A percentile compares a stretch with the other conserved stretches of the same genome.
These are phyloP conservation scores for Heritiera fomes DNA, from an alignment of 345 rosid genomes.

Conservation along the genomic window DNA sequence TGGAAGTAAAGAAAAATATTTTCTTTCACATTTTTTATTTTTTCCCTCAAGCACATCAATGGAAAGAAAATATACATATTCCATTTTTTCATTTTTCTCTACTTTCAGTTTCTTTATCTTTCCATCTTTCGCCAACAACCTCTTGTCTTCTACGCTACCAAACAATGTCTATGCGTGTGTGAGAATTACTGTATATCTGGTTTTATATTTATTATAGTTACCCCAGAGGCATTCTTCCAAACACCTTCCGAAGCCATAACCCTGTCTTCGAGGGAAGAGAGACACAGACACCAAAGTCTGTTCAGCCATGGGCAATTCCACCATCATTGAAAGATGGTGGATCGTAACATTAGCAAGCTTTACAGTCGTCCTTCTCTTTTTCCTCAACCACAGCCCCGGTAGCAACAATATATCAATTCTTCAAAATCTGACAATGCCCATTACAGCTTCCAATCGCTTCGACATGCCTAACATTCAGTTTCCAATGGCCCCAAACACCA, in stretches of 20 bases:
- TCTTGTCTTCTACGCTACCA: no score
- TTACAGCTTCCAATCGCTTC: background rate
- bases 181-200: background rate
- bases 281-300: background rate
- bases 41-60: no score
- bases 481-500: background rate
- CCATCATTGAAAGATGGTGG: slow-evolving; percentile 37
- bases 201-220: no score
- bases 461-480: slow-evolving; percentile 5
- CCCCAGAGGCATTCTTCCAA: background rate
- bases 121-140: no score
- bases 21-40: no score
- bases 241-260: background rate
- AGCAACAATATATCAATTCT: slow-evolving; percentile 18
- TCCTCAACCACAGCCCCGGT: slow-evolving; percentile 15
- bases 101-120: no score
- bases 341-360: slow-evolving; percentile 37
- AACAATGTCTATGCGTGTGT: no score
- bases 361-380: slow-evolving; percentile 24
- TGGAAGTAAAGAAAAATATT: no score
- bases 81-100: no score
- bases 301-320: slow-evolving; percentile 25
- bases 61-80: no score
- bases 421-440: background rate
- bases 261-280: background rate